phyloP scores from a whole-genome alignment of 2,329 filamentous ascomycete species.

The Plectosphaerella cucumerina region DNA sequence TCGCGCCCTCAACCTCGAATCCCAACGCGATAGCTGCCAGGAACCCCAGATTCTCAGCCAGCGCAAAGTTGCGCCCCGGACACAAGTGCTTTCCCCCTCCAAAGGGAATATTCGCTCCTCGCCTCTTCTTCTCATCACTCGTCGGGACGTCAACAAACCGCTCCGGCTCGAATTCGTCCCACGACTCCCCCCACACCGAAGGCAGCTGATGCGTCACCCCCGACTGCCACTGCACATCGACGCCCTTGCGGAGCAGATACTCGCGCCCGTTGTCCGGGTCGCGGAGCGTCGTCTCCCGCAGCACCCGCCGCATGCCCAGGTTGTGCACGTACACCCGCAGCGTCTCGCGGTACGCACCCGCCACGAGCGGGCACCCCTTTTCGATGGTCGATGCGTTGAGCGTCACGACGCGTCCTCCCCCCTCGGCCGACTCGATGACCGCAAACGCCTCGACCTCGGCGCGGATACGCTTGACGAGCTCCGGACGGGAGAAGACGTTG shows the following conservation, averaged over 20 bases:
- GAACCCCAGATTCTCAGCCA: slow-evolving; percentile 22
- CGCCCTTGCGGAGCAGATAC: slow-evolving; percentile 20
- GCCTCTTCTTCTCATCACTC: slow-evolving; percentile 15
- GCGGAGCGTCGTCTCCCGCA: slow-evolving; percentile 29
- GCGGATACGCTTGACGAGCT: slow-evolving; percentile 20
- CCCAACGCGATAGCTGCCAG: slow-evolving; percentile 15
- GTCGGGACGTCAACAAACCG: slow-evolving; percentile 15
- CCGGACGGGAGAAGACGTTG: slow-evolving; percentile 21
- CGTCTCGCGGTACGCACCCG: slow-evolving; percentile 37
- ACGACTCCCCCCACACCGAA: slow-evolving; percentile 17
- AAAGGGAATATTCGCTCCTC: slow-evolving; percentile 23
- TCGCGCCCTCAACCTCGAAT: slow-evolving; percentile 16
- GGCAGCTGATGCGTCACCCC: slow-evolving; percentile 17
- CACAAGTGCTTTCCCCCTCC: slow-evolving; percentile 27
- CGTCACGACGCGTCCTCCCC: slow-evolving; percentile 10
- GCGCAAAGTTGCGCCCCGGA: slow-evolving; percentile 25
- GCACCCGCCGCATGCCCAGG: slow-evolving; percentile 31
- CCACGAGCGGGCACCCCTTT: slow-evolving; percentile 32
- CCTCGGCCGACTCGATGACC: slow-evolving; percentile 1
- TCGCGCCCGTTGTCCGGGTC: slow-evolving; percentile 14
- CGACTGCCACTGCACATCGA: slow-evolving; percentile 19
- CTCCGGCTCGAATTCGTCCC: slow-evolving; percentile 16
- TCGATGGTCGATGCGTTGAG: slow-evolving; percentile 30
- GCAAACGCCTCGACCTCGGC: slow-evolving; percentile 21
- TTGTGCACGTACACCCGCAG: slow-evolving; percentile 33